Evolutionary conservation across 179 eudicot genomes (phyloP).

Genomic region (Drosera spatulata): DNA sequence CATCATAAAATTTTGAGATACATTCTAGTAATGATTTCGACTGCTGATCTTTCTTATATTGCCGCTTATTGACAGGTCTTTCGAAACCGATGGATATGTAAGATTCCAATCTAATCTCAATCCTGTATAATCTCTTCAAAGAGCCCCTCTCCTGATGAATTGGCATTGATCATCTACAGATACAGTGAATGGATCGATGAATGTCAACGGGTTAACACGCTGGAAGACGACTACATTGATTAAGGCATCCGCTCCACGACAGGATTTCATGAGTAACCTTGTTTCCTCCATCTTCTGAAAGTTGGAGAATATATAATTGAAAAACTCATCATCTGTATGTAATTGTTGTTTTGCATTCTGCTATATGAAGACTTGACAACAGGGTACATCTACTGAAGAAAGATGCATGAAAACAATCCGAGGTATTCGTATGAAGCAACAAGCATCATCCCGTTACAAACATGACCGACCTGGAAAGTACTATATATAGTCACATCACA

Average conservation of each 20-base stretch:
- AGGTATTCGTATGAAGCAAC: no score
- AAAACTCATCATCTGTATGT: no score
- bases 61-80: slow-evolving; percentile 55
- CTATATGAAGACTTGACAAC: no score
- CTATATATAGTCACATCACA: no score
- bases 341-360: no score
- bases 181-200: slow-evolving; percentile 92
- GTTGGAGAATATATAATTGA: neutral
- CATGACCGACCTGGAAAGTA: no score
- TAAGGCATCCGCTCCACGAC: neutral
- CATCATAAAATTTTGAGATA: no score
- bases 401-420: no score
- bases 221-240: slow-evolving; percentile 57
- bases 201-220: slow-evolving; percentile 70
- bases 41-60: neutral
- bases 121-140: neutral
- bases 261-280: neutral
- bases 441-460: no score
- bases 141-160: slow-evolving; percentile 1
- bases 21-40: no score
- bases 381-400: no score
- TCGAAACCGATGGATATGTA: slow-evolving; percentile 91
- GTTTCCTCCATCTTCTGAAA: neutral
- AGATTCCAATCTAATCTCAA: slow-evolving; percentile 14
- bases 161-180: slow-evolving; percentile 23